Percentiles rank a stretch among this genome's conserved stretches.
These are phyloP conservation scores for Helianthus tuberosus DNA, from an alignment of 129 eudicot genomes.

Conservation along the genomic window DNA sequence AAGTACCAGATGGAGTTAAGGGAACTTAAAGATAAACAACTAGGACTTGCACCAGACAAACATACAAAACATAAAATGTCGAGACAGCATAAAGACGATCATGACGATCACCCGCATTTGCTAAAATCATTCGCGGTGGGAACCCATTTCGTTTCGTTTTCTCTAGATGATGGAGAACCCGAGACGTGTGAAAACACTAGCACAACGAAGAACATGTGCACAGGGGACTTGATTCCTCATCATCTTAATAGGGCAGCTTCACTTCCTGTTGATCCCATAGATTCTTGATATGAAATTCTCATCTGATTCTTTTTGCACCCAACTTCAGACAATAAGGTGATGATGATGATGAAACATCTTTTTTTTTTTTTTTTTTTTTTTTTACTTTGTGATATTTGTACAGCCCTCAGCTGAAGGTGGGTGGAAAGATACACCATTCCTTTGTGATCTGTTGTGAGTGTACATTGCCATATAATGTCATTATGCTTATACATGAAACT, in stretches of 20 bases:
- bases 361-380: not conserved
- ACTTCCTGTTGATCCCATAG: conserved; percentile 14
- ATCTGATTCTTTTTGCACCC: conserved; percentile 8
- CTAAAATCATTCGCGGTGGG: conserved; percentile 2
- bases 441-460: conserved; percentile 36
- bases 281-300: conserved; percentile 10
- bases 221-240: not conserved
- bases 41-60: conserved; percentile 29
- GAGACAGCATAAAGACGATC: not conserved
- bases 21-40: conserved; percentile 45
- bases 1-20: conserved; percentile 48
- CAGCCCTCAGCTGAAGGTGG: conserved; percentile 30
- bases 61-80: not conserved
- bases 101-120: not conserved
- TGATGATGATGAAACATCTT: conserved; percentile 4
- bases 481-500: conserved; percentile 20
- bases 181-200: not conserved
- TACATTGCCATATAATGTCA: conserved; percentile 36
- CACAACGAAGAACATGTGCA: conserved; percentile 9
- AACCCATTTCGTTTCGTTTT: conserved; percentile 6
- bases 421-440: conserved; percentile 14
- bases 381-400: conserved; percentile 25
- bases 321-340: conserved; percentile 19
- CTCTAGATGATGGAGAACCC: not conserved
- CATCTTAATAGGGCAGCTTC: not conserved